A percentile compares a stretch with the other conserved stretches of the same genome.
phyloP scores from a whole-genome alignment of 1,284 basidiomycete genomes.

The Pseudomicrostroma phylloplanum region DNA sequence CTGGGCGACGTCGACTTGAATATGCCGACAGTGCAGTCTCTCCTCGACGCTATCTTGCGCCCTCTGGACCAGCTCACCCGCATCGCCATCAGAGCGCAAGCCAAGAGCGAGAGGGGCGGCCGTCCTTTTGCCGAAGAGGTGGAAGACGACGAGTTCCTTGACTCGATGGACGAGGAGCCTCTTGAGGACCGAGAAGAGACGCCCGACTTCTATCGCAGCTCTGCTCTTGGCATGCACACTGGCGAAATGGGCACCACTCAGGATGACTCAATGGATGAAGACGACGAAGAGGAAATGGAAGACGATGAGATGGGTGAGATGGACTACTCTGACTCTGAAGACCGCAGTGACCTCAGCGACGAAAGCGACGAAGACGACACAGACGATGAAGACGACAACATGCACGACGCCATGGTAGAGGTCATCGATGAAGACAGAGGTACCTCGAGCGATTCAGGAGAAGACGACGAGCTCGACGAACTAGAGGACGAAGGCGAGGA shows the following conservation, averaged over 20 bases:
- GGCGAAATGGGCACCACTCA: slow-evolving; percentile 40
- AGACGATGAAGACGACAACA: slow-evolving; percentile 33
- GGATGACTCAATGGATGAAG: slow-evolving; percentile 69
- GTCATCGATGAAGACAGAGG: slow-evolving; percentile 17
- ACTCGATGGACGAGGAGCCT: slow-evolving; percentile 55
- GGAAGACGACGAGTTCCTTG: slow-evolving; percentile 11
- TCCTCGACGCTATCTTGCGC: slow-evolving; percentile 77
- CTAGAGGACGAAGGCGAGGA: slow-evolving; percentile 55
- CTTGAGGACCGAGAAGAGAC: slow-evolving; percentile 67
- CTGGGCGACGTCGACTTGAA: slow-evolving; percentile 91
- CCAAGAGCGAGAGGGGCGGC: slow-evolving; percentile 1
- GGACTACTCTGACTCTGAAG: slow-evolving; percentile 77
- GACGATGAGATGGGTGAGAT: slow-evolving; percentile 83
- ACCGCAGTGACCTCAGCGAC: slow-evolving; percentile 62
- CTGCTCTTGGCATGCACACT: slow-evolving; percentile 85
- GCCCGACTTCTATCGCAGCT: slow-evolving; percentile 91
- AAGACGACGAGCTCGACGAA: slow-evolving; percentile 12
- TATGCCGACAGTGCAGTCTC: slow-evolving; percentile 79
- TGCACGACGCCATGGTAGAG: slow-evolving; percentile 17
- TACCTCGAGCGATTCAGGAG: slow-evolving; percentile 2
- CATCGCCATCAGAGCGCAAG: slow-evolving; percentile 70
- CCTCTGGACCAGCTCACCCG: slow-evolving; percentile 91
- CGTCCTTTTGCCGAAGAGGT: background rate
- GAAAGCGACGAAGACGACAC: slow-evolving; percentile 28
- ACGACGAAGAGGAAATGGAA: slow-evolving; percentile 76